Conservation (phyloP, 2,329 filamentous ascomycete species). For the Aspergillus carbonarius region DNA sequence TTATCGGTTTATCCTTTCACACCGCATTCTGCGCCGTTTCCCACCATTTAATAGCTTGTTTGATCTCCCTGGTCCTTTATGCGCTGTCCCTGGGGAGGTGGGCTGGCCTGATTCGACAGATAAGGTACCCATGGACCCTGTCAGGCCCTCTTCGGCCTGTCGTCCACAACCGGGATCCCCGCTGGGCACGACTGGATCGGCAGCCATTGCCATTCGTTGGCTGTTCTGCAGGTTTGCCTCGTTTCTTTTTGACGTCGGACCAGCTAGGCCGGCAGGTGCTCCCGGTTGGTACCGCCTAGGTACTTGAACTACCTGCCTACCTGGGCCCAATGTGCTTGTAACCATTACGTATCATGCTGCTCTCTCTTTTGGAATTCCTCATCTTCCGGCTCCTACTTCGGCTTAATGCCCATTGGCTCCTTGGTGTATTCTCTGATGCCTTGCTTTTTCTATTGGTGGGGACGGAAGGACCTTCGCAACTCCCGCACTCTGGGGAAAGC, state of each 20-base stretch:
- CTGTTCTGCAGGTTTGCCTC: background rate
- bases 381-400: background rate
- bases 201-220: background rate
- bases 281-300: background rate
- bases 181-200: background rate
- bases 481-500: background rate
- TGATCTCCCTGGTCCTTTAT: background rate
- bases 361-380: background rate
- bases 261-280: background rate
- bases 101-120: constrained; percentile 1
- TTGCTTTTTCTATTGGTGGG: background rate
- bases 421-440: background rate
- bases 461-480: background rate
- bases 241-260: background rate
- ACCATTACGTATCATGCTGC: background rate
- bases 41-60: background rate
- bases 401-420: background rate
- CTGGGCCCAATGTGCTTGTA: background rate
- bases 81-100: background rate
- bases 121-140: background rate
- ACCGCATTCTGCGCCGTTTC: background rate
- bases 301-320: background rate
- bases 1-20: background rate
- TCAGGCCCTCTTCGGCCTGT: background rate
- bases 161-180: background rate